These are phyloP conservation scores for Fusarium scirpi DNA, from an alignment of 2,329 filamentous ascomycete genomes.

Conservation along the genomic window DNA sequence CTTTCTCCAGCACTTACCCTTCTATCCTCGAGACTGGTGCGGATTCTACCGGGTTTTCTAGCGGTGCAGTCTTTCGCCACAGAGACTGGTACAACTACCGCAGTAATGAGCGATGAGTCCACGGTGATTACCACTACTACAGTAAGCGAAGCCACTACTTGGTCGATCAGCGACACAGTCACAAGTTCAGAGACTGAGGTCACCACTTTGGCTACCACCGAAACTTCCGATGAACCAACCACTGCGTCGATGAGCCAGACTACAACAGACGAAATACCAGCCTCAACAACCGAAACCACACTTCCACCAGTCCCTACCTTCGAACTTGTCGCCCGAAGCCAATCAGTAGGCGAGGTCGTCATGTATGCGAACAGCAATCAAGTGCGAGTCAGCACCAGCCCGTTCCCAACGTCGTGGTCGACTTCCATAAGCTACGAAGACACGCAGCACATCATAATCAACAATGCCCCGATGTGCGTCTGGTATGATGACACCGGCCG, in stretches of 20 bases:
- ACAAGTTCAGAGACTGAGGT: rapidly evolving
- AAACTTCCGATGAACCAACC: background rate
- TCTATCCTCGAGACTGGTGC: too few species aligned
- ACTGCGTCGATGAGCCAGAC: background rate
- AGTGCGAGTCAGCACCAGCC: rapidly evolving
- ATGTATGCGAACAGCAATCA: background rate
- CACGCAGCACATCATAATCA: too few species aligned
- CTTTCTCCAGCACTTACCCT: too few species aligned
- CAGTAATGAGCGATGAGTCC: background rate
- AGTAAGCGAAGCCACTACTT: background rate
- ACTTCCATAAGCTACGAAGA: background rate
- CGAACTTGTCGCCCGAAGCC: background rate
- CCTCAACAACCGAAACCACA: background rate
- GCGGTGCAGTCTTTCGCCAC: rapidly evolving
- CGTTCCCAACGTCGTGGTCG: background rate
- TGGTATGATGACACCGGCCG: too few species aligned
- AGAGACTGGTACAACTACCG: rapidly evolving
- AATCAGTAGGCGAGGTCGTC: background rate
- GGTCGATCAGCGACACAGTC: background rate
- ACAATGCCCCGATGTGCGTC: too few species aligned
- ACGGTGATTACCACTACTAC: background rate
- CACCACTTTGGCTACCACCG: background rate
- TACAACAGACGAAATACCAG: background rate
- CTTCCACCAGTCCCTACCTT: background rate
- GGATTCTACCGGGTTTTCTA: too few species aligned